Conservation (phyloP, 2,329 filamentous ascomycete genomes). For the Claviceps arundinis region DNA sequence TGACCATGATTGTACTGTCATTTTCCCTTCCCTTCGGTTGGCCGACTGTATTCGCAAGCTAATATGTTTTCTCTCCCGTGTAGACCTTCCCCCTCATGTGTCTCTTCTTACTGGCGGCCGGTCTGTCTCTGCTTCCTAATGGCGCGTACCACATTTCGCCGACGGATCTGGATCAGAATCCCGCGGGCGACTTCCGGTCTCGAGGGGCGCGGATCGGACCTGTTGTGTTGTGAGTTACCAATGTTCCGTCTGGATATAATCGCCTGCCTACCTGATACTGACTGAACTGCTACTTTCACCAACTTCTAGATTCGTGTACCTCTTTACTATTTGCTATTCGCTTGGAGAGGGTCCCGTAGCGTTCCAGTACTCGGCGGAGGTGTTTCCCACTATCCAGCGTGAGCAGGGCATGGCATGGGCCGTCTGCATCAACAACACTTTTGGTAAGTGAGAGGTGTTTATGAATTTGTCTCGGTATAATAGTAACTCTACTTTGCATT, state of each 20-base stretch:
- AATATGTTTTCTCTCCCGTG: neutral
- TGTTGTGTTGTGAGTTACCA: slow-evolving; percentile 8
- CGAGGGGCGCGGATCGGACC: slow-evolving; percentile 10
- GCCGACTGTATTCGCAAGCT: neutral
- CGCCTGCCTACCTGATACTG: neutral
- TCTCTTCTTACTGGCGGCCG: slow-evolving; percentile 14
- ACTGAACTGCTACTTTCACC: neutral
- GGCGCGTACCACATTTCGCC: slow-evolving; percentile 9
- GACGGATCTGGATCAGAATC: slow-evolving; percentile 6
- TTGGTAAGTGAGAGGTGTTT: slow-evolving; percentile 9
- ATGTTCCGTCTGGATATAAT: neutral
- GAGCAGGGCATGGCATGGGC: slow-evolving; percentile 56
- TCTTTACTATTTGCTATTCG: slow-evolving; percentile 16
- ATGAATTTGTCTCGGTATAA: neutral
- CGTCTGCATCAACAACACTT: slow-evolving; percentile 26
- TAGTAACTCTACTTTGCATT: neutral
- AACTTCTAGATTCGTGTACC: slow-evolving; percentile 13
- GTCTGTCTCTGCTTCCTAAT: slow-evolving; percentile 12
- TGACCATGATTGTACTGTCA: slow-evolving; percentile 12
- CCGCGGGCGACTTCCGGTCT: slow-evolving; percentile 6
- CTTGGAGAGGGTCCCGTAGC: slow-evolving; percentile 48
- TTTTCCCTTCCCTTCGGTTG: neutral
- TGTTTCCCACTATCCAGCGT: slow-evolving; percentile 52
- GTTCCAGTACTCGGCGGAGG: slow-evolving; percentile 51
- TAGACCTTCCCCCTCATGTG: slow-evolving; percentile 17